Conservation (phyloP, 768 basidiomycete species). For the Tulasnella calospora region DNA sequence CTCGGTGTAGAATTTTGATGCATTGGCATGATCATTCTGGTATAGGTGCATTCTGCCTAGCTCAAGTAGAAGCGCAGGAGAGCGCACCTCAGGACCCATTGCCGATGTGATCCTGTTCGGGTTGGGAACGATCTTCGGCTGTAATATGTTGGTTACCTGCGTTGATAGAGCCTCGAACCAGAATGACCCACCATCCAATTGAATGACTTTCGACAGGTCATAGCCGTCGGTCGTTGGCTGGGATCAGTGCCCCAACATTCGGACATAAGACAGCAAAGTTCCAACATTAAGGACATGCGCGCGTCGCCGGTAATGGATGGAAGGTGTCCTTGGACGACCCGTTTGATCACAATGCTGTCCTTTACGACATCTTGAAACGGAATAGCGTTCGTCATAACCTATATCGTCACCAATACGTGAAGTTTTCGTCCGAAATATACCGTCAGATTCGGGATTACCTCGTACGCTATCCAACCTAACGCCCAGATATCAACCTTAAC, state of each 20-base stretch:
- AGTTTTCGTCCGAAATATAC: neutral
- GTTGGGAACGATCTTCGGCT: neutral
- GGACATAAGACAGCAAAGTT: neutral
- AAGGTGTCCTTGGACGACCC: neutral
- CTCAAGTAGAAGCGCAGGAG: neutral
- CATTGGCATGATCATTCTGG: neutral
- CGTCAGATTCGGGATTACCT: neutral
- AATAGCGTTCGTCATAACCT: neutral
- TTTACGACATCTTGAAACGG: neutral
- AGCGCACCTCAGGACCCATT: neutral
- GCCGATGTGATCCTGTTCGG: neutral
- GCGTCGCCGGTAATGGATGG: neutral
- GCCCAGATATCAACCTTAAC: neutral
- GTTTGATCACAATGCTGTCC: neutral
- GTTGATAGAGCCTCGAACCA: neutral
- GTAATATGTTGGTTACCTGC: neutral
- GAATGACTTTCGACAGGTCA: neutral
- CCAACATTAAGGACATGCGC: neutral
- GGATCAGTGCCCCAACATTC: neutral
- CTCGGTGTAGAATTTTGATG: neutral
- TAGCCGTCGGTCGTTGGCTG: neutral
- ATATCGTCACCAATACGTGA: too few species aligned
- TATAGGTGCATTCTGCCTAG: neutral
- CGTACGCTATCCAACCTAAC: neutral
- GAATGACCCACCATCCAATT: neutral